A percentile compares a stretch with the other conserved stretches of the same genome.
These are phyloP conservation scores for Cryptosporidium tyzzeri DNA, from an alignment of 169 alveolate genomes.

Conservation along the genomic window DNA sequence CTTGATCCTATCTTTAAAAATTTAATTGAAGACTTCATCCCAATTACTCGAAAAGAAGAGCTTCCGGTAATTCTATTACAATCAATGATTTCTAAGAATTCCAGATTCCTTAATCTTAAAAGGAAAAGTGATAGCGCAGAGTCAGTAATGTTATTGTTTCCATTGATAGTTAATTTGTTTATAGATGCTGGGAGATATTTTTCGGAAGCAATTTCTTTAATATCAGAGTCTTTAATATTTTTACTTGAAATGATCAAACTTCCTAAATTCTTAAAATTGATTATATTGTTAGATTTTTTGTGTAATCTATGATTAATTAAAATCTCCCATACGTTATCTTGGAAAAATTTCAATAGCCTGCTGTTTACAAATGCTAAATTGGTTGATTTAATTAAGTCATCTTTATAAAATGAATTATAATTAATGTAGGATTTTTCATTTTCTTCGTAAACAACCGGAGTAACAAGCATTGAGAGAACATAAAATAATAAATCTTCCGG, in stretches of 20 bases:
- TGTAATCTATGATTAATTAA: not conserved
- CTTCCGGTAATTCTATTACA: slow-evolving; percentile 32
- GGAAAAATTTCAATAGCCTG: slow-evolving; percentile 1
- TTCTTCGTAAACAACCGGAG: not conserved
- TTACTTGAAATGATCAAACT: not conserved
- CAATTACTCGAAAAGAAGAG: not conserved
- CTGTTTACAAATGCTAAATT: slow-evolving; percentile 6
- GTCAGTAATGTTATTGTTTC: slow-evolving; percentile 16
- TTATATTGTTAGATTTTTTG: not conserved
- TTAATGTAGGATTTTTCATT: not conserved
- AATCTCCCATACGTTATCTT: slow-evolving; percentile 32
- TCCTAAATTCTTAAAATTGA: slow-evolving; percentile 36
- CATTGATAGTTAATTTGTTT: not conserved
- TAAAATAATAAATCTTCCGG: slow-evolving; percentile 61
- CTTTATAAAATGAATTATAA: slow-evolving; percentile 26
- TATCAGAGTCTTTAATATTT: slow-evolving; percentile 15
- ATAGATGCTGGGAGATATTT: not conserved
- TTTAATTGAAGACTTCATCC: slow-evolving; percentile 15
- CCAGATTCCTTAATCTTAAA: slow-evolving; percentile 37
- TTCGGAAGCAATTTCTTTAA: slow-evolving; percentile 1
- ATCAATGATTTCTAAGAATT: slow-evolving; percentile 50
- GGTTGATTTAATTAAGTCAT: slow-evolving; percentile 43
- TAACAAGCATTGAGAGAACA: slow-evolving; percentile 41
- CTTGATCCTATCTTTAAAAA: slow-evolving; percentile 14
- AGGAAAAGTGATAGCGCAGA: slow-evolving; percentile 1